phyloP scores from a whole-genome alignment of 345 rosid species.

The Hibiscus syriacus region DNA sequence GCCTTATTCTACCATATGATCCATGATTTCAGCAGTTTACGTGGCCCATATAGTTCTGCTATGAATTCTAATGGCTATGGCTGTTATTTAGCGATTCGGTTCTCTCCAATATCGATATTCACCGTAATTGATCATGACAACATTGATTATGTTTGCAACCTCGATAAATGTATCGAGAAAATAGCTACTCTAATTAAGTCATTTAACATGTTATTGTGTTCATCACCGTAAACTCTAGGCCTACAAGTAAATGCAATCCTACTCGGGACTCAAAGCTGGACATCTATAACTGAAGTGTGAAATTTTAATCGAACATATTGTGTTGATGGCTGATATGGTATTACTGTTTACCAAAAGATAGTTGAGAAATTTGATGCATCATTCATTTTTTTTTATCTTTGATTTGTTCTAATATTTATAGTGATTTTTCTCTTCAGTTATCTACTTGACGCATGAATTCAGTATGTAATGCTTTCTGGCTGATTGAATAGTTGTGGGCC shows the following conservation, averaged over 20 bases:
- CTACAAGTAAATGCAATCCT: too few relatives aligned
- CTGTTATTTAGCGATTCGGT: background rate
- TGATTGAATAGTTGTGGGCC: background rate
- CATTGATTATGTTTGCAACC: background rate
- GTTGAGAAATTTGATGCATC: background rate
- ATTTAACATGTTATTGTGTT: background rate
- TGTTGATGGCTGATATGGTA: background rate
- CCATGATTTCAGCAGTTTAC: background rate
- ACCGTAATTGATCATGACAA: background rate
- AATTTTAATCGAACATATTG: background rate
- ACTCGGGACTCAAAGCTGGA: background rate
- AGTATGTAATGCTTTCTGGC: background rate
- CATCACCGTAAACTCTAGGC: background rate
- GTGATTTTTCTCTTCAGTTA: background rate
- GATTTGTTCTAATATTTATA: too few relatives aligned
- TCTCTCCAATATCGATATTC: background rate
- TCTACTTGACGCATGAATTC: background rate
- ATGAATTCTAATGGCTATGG: background rate
- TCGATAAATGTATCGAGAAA: background rate
- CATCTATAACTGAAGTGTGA: background rate
- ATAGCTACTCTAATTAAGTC: background rate
- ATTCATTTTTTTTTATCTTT: too few relatives aligned
- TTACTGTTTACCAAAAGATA: background rate
- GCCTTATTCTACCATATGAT: background rate
- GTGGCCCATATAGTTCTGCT: background rate